Percentiles rank a stretch among this genome's conserved stretches.
These are phyloP conservation scores for Ogataea nonfermentans DNA, from an alignment of 805 yeast genomes.

Conservation along the genomic window DNA sequence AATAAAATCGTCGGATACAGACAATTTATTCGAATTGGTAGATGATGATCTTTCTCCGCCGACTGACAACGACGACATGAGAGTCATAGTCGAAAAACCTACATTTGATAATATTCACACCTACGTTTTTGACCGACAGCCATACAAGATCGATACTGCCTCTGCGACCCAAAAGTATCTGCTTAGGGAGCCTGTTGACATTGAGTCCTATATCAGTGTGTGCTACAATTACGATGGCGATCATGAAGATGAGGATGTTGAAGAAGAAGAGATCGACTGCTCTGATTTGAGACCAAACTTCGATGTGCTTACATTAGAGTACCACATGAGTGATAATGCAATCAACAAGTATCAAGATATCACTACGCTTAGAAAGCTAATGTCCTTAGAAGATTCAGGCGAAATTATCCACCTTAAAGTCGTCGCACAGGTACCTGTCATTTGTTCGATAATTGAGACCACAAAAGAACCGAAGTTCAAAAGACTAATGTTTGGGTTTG, in stretches of 20 bases:
- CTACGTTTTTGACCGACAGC: constrained; percentile 12
- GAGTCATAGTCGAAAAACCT: constrained; percentile 16
- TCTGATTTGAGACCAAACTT: constrained; percentile 10
- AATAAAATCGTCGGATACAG: constrained; percentile 3
- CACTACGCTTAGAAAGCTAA: constrained; percentile 9
- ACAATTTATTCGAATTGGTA: constrained; percentile 13
- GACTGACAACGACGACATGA: constrained; percentile 19
- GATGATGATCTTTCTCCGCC: constrained; percentile 9
- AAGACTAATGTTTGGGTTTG: constrained; percentile 14
- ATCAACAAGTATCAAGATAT: constrained; percentile 11
- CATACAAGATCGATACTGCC: constrained; percentile 13
- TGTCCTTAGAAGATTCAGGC: constrained; percentile 18
- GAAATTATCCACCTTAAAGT: constrained; percentile 9
- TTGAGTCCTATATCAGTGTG: constrained; percentile 11
- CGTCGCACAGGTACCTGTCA: constrained; percentile 7
- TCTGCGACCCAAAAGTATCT: constrained; percentile 11
- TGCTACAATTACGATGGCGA: constrained; percentile 14
- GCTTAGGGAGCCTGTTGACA: constrained; percentile 13
- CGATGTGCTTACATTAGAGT: constrained; percentile 11
- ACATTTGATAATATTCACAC: constrained; percentile 2
- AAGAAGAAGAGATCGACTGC: constrained; percentile 8
- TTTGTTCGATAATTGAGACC: constrained; percentile 15
- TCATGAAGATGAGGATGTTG: constrained; percentile 8
- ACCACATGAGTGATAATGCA: constrained; percentile 3
- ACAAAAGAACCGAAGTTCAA: constrained; percentile 14